Evolutionary conservation across 768 basidiomycete genomes (phyloP).

Genomic region (Psilocybe subaeruginosa): DNA sequence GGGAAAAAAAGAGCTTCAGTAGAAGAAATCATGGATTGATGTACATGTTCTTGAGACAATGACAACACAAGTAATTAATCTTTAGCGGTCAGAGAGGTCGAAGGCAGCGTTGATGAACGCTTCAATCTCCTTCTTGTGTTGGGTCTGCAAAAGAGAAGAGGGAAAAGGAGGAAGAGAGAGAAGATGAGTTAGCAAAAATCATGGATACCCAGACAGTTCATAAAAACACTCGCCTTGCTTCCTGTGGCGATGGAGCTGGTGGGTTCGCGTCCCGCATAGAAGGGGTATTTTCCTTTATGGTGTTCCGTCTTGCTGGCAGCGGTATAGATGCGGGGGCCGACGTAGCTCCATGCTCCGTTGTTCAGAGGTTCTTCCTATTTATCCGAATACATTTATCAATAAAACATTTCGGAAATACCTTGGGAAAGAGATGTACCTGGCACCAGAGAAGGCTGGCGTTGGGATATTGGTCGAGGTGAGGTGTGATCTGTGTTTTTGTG

Average conservation of each 20-base stretch:
- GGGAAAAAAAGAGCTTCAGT: neutral
- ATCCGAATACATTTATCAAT: neutral
- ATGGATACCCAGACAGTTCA: neutral
- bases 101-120: slow-evolving; percentile 70
- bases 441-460: slow-evolving; percentile 94
- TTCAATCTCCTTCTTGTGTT: slow-evolving; percentile 93
- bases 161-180: neutral
- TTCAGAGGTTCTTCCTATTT: slow-evolving; percentile 90
- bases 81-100: slow-evolving; percentile 23
- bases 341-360: slow-evolving; percentile 97
- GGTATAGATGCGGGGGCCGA: slow-evolving; percentile 91
- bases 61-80: neutral
- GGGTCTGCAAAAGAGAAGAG: slow-evolving; percentile 41
- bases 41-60: neutral
- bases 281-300: slow-evolving; percentile 89
- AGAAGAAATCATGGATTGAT: neutral
- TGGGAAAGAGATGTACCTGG: slow-evolving; percentile 39
- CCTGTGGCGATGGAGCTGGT: slow-evolving; percentile 92
- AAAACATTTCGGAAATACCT: neutral
- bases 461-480: slow-evolving; percentile 95
- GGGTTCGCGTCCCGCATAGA: slow-evolving; percentile 91
- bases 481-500: slow-evolving; percentile 63
- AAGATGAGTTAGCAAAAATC: slow-evolving; percentile 18
- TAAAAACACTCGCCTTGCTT: slow-evolving; percentile 64
- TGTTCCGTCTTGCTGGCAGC: slow-evolving; percentile 89